Conservation (phyloP, 345 rosid species). For the Hypericum perforatum region DNA sequence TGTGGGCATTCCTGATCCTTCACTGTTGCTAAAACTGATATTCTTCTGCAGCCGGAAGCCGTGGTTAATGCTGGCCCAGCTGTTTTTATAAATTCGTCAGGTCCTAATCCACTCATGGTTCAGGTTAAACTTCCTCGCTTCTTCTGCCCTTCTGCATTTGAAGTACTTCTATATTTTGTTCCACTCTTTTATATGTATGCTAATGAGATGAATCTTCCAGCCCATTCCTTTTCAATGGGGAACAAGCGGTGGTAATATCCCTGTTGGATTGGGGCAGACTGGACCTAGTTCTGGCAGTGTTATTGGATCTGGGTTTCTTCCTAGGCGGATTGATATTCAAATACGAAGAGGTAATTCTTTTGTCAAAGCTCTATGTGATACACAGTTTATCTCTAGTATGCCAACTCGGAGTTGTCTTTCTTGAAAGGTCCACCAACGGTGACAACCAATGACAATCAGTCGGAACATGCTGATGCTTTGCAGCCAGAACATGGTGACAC, state of each 20-base stretch:
- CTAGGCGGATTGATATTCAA: constrained; percentile 70
- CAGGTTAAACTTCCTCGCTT: constrained; percentile 35
- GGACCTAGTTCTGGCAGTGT: constrained; percentile 43
- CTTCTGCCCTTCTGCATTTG: neutral
- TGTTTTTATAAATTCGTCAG: constrained; percentile 51
- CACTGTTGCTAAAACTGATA: constrained; percentile 7
- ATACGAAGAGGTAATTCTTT: constrained; percentile 51
- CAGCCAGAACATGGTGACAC: constrained; percentile 32
- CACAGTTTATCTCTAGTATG: neutral
- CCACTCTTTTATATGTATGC: constrained; percentile 8
- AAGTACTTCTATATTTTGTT: neutral
- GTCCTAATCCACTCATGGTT: constrained; percentile 80
- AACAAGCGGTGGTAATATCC: constrained; percentile 37
- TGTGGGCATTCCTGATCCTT: constrained; percentile 1
- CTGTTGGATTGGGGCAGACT: constrained; percentile 40
- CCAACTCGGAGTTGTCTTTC: neutral
- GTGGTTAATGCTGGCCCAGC: constrained; percentile 78
- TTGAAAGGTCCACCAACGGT: constrained; percentile 36
- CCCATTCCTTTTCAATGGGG: constrained; percentile 65
- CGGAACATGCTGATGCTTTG: constrained; percentile 29
- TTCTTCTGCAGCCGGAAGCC: constrained; percentile 55
- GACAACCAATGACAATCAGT: constrained; percentile 26
- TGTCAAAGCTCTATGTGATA: neutral
- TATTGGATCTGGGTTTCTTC: constrained; percentile 41
- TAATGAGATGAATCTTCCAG: constrained; percentile 29